These are phyloP conservation scores for Boletus subparvulus DNA, from an alignment of 768 basidiomycete genomes.

Conservation along the genomic window DNA sequence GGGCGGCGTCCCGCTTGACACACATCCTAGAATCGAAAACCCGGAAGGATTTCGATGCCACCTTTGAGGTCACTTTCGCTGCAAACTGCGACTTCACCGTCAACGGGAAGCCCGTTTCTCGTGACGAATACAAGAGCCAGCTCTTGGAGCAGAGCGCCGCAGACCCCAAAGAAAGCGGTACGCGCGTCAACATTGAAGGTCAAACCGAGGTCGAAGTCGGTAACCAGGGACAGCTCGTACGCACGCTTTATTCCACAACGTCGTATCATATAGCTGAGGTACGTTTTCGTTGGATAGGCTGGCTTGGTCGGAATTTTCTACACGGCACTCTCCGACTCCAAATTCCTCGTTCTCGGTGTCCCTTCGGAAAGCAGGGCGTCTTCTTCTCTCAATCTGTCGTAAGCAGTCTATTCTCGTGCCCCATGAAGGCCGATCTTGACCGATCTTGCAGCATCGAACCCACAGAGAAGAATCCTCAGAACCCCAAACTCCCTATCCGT, in stretches of 20 bases:
- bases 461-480: constrained; percentile 27
- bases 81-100: constrained; percentile 36
- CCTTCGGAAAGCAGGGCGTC: constrained; percentile 31
- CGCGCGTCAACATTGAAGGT: constrained; percentile 26
- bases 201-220: constrained; percentile 29
- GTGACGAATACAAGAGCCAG: constrained; percentile 40
- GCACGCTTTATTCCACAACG: neutral
- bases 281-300: constrained; percentile 9
- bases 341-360: constrained; percentile 34
- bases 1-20: constrained; percentile 41
- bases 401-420: constrained; percentile 8
- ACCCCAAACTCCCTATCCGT: constrained; percentile 13
- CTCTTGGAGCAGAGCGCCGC: constrained; percentile 33
- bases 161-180: constrained; percentile 4
- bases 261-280: neutral
- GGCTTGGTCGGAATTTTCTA: constrained; percentile 40
- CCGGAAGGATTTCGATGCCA: constrained; percentile 31
- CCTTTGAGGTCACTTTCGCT: constrained; percentile 44
- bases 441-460: constrained; percentile 25
- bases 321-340: constrained; percentile 34
- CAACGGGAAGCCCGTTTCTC: constrained; percentile 41
- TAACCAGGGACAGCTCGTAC: constrained; percentile 27
- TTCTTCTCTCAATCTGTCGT: constrained; percentile 43
- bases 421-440: neutral
- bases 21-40: constrained; percentile 41